Conservation (phyloP, 2,329 filamentous ascomycete genomes). For the Xylaria sp. region DNA sequence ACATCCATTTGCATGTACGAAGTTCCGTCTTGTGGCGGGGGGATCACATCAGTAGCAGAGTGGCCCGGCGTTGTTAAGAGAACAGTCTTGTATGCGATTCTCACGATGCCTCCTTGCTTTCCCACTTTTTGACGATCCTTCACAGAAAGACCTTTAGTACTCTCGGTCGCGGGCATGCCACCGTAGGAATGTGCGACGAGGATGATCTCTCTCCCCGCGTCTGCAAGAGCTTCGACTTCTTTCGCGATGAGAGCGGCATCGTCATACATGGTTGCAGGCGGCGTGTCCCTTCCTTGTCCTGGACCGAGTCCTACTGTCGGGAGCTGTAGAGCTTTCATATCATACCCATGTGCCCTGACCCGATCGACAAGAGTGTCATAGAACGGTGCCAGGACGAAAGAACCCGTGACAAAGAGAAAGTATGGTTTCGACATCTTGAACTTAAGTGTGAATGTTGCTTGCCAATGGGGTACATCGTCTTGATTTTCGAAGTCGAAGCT, state of each 20-base stretch:
- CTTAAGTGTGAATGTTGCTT: not conserved
- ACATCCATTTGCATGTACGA: constrained; percentile 24
- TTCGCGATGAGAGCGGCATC: constrained; percentile 51
- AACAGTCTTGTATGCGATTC: constrained; percentile 49
- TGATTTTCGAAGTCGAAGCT: not conserved
- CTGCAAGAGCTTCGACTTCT: constrained; percentile 51
- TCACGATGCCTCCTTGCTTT: constrained; percentile 53
- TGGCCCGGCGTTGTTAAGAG: constrained; percentile 44
- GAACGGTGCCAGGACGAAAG: constrained; percentile 36
- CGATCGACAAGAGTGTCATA: constrained; percentile 39
- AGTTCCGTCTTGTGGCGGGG: constrained; percentile 19
- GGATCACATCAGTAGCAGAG: constrained; percentile 27
- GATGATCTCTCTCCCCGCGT: constrained; percentile 44
- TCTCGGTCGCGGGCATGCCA: constrained; percentile 46
- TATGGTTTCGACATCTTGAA: constrained; percentile 41
- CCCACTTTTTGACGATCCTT: constrained; percentile 49
- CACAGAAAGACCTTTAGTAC: constrained; percentile 51
- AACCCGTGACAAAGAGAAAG: constrained; percentile 41
- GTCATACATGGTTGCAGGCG: constrained; percentile 48
- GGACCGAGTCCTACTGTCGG: constrained; percentile 34
- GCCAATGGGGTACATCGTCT: not conserved
- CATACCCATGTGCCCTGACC: constrained; percentile 39
- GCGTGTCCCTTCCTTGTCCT: constrained; percentile 17
- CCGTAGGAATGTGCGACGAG: constrained; percentile 47
- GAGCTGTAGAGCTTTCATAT: constrained; percentile 40